These are phyloP conservation scores for Alternaria viburni DNA, from an alignment of 2,329 filamentous ascomycete genomes.

Conservation along the genomic window DNA sequence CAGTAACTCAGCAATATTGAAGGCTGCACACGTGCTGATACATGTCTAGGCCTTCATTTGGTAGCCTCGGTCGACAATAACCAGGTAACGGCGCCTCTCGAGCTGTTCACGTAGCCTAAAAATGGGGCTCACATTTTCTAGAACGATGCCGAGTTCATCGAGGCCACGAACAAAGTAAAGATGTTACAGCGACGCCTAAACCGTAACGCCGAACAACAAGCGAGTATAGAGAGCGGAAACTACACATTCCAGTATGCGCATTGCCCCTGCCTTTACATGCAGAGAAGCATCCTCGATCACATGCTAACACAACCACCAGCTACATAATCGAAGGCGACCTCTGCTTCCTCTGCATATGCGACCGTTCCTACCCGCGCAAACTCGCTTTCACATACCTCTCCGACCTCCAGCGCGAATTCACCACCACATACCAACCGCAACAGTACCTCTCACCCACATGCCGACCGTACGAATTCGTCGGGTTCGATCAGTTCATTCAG, in stretches of 20 bases:
- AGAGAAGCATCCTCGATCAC: background rate
- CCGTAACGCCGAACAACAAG: conserved; percentile 87
- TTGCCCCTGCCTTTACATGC: background rate
- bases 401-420: conserved; percentile 90
- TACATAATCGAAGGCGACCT: conserved; percentile 85
- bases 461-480: conserved; percentile 94
- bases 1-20: conserved; percentile 11
- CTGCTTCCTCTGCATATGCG: conserved; percentile 92
- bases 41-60: conserved; percentile 78
- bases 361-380: conserved; percentile 93
- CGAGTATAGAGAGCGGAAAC: conserved; percentile 83
- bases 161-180: conserved; percentile 90
- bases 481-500: conserved; percentile 96
- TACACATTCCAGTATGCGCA: conserved; percentile 81
- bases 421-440: conserved; percentile 75
- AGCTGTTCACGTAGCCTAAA: conserved; percentile 1
- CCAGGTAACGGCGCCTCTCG: conserved; percentile 58
- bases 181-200: conserved; percentile 87
- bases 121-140: conserved; percentile 36
- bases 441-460: conserved; percentile 77
- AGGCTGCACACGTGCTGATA: conserved; percentile 23
- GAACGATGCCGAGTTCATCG: conserved; percentile 76
- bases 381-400: conserved; percentile 97
- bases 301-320: conserved; percentile 54
- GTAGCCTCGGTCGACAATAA: conserved; percentile 94